Conservation (phyloP, 2,329 filamentous ascomycete species). For the Fusarium goolgardi region DNA sequence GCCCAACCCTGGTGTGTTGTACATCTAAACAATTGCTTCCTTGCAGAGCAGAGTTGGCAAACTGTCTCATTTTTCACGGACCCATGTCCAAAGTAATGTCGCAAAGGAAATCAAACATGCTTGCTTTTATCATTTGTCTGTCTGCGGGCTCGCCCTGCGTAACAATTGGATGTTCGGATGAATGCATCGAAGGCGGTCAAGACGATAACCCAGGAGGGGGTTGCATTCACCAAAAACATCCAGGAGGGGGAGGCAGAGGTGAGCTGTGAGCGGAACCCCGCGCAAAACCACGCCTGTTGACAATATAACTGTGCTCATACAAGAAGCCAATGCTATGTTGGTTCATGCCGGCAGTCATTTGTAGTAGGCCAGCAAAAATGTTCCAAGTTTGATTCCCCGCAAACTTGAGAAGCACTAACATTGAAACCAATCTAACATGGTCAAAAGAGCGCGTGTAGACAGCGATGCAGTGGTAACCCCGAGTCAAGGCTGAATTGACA, state of each 20-base stretch:
- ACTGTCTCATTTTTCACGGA: conserved; percentile 39
- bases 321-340: conserved; percentile 11
- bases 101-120: conserved; percentile 41
- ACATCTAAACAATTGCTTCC: conserved; percentile 38
- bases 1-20: conserved; percentile 32
- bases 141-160: conserved; percentile 38
- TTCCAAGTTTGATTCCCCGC: conserved; percentile 25
- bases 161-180: conserved; percentile 42
- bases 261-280: conserved; percentile 26
- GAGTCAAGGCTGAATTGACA: conserved; percentile 43
- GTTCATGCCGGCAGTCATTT: conserved; percentile 30
- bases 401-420: conserved; percentile 24
- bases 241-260: conserved; percentile 20
- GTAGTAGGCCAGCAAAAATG: conserved; percentile 13
- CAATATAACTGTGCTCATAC: background rate
- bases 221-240: conserved; percentile 39
- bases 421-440: conserved; percentile 18
- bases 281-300: conserved; percentile 12
- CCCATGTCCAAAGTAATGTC: conserved; percentile 43
- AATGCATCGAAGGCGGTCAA: conserved; percentile 44
- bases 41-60: conserved; percentile 43
- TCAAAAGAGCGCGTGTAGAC: conserved; percentile 22
- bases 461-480: conserved; percentile 31
- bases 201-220: conserved; percentile 30
- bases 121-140: conserved; percentile 38